Percentiles rank a stretch among this genome's conserved stretches.
phyloP scores from a whole-genome alignment of 1,284 basidiomycete genomes.

The Butyriboletus appendiculatus region DNA sequence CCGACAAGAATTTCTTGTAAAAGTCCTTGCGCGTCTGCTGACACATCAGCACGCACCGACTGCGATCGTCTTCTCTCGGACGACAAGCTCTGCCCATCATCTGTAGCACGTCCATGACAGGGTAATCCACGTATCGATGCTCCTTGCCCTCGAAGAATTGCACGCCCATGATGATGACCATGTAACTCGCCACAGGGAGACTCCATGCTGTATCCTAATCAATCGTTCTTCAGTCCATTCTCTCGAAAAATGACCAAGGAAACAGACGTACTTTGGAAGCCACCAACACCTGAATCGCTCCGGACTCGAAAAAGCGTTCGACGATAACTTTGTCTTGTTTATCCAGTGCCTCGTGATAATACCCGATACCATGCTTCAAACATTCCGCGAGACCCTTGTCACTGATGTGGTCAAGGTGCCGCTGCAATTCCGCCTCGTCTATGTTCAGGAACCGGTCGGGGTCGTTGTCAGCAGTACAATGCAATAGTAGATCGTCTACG shows the following conservation, averaged over 20 bases:
- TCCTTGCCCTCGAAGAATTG: slow-evolving; percentile 96
- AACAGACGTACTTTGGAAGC: slow-evolving; percentile 77
- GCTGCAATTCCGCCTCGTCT: slow-evolving; percentile 79
- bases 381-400: slow-evolving; percentile 83
- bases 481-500: slow-evolving; percentile 89
- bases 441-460: slow-evolving; percentile 90
- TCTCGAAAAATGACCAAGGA: neutral
- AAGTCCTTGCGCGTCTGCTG: slow-evolving; percentile 97
- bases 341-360: slow-evolving; percentile 93
- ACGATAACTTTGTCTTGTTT: slow-evolving; percentile 94
- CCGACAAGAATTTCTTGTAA: slow-evolving; percentile 98
- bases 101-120: slow-evolving; percentile 95
- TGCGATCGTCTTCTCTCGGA: slow-evolving; percentile 82
- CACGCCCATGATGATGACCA: slow-evolving; percentile 99
- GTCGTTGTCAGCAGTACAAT: slow-evolving; percentile 88
- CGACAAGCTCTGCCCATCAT: slow-evolving; percentile 99
- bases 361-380: slow-evolving; percentile 90
- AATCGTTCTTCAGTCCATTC: neutral
- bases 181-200: slow-evolving; percentile 89
- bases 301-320: slow-evolving; percentile 90
- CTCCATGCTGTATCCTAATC: slow-evolving; percentile 93
- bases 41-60: slow-evolving; percentile 94
- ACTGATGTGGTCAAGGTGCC: slow-evolving; percentile 84
- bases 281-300: slow-evolving; percentile 93
- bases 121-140: slow-evolving; percentile 97